Percentiles rank a stretch among this genome's conserved stretches.
Conservation (phyloP, 2,329 filamentous ascomycete genomes). For the Fusarium sp. region DNA sequence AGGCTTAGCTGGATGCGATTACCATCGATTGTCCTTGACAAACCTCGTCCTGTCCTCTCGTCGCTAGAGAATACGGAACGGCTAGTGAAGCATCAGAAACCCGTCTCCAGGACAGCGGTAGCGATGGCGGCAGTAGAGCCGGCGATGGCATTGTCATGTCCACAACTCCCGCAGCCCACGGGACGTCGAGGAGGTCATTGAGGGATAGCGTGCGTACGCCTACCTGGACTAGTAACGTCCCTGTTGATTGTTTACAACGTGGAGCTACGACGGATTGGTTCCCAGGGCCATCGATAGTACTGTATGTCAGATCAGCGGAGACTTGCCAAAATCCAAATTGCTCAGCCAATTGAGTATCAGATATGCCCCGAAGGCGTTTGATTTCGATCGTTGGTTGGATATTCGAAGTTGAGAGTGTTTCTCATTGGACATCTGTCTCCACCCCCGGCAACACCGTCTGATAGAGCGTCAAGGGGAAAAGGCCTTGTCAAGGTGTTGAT, state of each 20-base stretch:
- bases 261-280: constrained; percentile 13
- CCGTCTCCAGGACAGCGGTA: constrained; percentile 9
- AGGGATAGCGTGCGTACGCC: constrained; percentile 15
- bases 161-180: background rate
- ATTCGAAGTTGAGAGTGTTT: background rate
- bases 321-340: constrained; percentile 1
- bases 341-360: constrained; percentile 15
- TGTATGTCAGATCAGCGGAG: constrained; percentile 34
- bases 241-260: constrained; percentile 21
- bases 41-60: background rate
- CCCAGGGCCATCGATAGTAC: constrained; percentile 4
- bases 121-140: constrained; percentile 1
- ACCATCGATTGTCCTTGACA: constrained; percentile 23
- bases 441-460: constrained; percentile 24
- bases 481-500: background rate
- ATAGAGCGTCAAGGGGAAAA: constrained; percentile 9
- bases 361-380: constrained; percentile 7
- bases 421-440: constrained; percentile 12
- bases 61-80: constrained; percentile 3
- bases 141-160: background rate
- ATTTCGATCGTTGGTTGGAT: constrained; percentile 24
- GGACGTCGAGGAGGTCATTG: constrained; percentile 6
- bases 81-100: constrained; percentile 3
- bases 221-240: constrained; percentile 9
- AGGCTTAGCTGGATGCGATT: constrained; percentile 21